Evolutionary conservation across 345 rosid genomes (phyloP), one percentile per base, ranked within the genome.

Genomic region (Raphanus raphanistrum): DNA sequence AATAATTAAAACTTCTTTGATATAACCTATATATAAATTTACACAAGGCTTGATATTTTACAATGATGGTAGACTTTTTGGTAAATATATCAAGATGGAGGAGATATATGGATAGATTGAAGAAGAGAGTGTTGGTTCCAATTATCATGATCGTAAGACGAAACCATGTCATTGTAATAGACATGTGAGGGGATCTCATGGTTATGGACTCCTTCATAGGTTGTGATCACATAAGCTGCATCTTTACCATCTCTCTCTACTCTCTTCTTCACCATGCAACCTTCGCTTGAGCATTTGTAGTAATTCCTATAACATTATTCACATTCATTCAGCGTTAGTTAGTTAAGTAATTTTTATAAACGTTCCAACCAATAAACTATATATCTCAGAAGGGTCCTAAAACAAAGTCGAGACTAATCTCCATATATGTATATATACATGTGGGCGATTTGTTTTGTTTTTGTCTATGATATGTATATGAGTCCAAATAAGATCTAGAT

Each of bases 221-320:
- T 89, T 4, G 98, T 94, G 12, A 94, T 87, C 41, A 94, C 98
- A 69, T 84, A 89, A 26, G 77, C 77, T 38, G 68, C 48, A 71
- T 90, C 97, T 11, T 89, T 87, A 29, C 70, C 74, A 62, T 94
- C 97, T 62, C 96, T 89, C 71, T 94, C 95, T 61, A 94, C 87
- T 74, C 92, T 86, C 82, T 94, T 92, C 90, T 92, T 92, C 83
- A 94, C 98, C 12, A 33, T 63, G 76, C 98, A 94, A 10, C 89
- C 91, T 69, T 83, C 91, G 27, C 71, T 84, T 33, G 92, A 87
- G 72, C 98, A 94, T 64, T 82, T 89, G 66, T 88, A 94, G 71
- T 94, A 94, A 71, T 94, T 92, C 87, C 96, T 93, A 80, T 69
- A 74, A 66, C 33, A 66, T 10, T 52, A 9, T 29, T 66, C 43